A percentile compares a stretch with the other conserved stretches of the same genome.
Conservation (phyloP, 257 asterid genomes). For the Lavandula angustifolia region DNA sequence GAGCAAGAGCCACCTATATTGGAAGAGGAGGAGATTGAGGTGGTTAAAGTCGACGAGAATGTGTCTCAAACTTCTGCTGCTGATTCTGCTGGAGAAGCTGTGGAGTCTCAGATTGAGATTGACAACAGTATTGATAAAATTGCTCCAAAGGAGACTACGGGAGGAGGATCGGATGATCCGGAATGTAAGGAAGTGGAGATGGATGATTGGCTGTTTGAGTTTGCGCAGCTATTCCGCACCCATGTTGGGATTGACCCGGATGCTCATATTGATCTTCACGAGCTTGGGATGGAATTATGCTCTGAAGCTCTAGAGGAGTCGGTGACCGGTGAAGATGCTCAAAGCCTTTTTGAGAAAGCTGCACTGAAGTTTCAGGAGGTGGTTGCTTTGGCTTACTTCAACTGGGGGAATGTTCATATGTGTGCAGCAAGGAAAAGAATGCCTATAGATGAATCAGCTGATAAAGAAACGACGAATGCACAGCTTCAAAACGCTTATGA, state of each 20-base stretch:
- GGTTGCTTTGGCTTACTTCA: conserved; percentile 95
- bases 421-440: conserved; percentile 94
- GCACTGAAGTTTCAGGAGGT: conserved; percentile 89
- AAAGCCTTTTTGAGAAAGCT: conserved; percentile 78
- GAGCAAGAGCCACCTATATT: conserved; percentile 90
- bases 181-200: conserved; percentile 92
- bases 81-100: conserved; percentile 52
- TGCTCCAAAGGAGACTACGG: conserved; percentile 47
- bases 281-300: conserved; percentile 97
- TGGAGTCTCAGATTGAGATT: conserved; percentile 46
- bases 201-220: conserved; percentile 98
- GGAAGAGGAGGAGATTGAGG: conserved; percentile 71
- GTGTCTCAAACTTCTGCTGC: conserved; percentile 49
- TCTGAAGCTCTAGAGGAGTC: conserved; percentile 95
- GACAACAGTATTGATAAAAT: conserved; percentile 41
- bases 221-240: conserved; percentile 89
- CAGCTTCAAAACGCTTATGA: conserved; percentile 85
- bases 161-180: conserved; percentile 53
- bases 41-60: conserved; percentile 51
- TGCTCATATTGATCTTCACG: conserved; percentile 92
- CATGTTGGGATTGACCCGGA: conserved; percentile 95
- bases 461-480: conserved; percentile 58
- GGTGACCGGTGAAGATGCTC: conserved; percentile 88
- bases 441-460: conserved; percentile 82
- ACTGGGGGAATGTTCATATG: conserved; percentile 99